Conservation (phyloP, 257 asterid genomes). For the Lycium barbarum region DNA sequence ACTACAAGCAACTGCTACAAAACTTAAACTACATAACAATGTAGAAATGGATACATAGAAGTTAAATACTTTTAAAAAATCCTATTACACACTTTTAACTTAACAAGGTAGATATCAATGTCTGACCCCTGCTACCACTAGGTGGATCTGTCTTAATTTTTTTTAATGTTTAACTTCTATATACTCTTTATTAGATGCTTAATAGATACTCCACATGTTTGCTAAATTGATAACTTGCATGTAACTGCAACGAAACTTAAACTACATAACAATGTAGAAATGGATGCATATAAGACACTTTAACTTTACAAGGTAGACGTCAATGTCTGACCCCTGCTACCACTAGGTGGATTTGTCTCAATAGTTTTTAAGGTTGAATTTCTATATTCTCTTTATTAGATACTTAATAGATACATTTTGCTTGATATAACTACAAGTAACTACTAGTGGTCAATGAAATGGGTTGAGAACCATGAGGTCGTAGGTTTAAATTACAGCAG, state of each 20-base stretch:
- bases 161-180: neutral
- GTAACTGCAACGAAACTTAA: neutral
- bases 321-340: neutral
- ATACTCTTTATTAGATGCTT: too few species aligned
- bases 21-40: neutral
- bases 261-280: neutral
- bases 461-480: too few species aligned
- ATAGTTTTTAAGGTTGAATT: neutral
- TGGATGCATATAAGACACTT: too few species aligned
- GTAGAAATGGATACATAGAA: neutral
- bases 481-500: too few species aligned
- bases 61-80: neutral
- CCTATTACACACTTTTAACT: neutral
- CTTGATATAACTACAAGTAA: neutral
- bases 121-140: neutral
- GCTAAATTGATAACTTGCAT: neutral
- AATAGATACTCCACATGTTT: neutral
- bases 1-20: neutral
- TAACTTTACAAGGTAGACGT: too few species aligned
- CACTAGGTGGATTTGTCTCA: slow-evolving; percentile 9
- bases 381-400: too few species aligned
- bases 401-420: neutral
- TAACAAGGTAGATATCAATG: neutral
- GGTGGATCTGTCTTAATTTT: neutral
- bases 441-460: too few species aligned